Percentiles rank a stretch among this genome's conserved stretches.
Evolutionary conservation across 2,329 filamentous ascomycete genomes (phyloP).

Genomic region (Madurella fahalii): DNA sequence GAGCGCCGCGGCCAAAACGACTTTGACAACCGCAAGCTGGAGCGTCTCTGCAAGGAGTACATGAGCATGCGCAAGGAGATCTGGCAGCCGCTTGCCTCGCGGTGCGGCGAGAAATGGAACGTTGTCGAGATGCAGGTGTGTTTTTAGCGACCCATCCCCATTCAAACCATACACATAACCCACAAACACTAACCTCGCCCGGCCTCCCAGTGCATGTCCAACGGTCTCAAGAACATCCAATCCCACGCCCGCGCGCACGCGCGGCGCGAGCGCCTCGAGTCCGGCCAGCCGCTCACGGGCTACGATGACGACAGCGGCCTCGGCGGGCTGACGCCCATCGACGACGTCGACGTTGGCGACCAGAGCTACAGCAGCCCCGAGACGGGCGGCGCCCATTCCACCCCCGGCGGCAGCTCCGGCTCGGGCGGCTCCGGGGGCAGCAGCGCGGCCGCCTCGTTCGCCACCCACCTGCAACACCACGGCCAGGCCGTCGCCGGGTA

Average conservation of each 20-base stretch:
- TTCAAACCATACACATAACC: background rate
- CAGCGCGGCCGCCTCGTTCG: conserved; percentile 20
- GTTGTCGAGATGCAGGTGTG: conserved; percentile 60
- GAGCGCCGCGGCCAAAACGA: conserved; percentile 70
- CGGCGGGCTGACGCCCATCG: conserved; percentile 55
- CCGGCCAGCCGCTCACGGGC: conserved; percentile 40
- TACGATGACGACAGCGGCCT: conserved; percentile 69
- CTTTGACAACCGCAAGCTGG: conserved; percentile 73
- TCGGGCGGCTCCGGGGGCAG: conserved; percentile 25
- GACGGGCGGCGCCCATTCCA: conserved; percentile 42
- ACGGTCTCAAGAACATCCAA: conserved; percentile 76
- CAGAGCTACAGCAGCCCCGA: conserved; percentile 52
- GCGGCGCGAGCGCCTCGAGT: conserved; percentile 60
- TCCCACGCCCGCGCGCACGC: conserved; percentile 62
- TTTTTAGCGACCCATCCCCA: conserved; percentile 27
- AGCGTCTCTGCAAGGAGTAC: conserved; percentile 72
- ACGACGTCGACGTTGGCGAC: conserved; percentile 56
- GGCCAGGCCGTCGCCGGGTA: conserved; percentile 20
- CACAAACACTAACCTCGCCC: conserved; percentile 13
- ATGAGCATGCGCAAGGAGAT: conserved; percentile 76
- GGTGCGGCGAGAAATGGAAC: conserved; percentile 78
- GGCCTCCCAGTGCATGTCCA: conserved; percentile 67
- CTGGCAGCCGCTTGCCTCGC: conserved; percentile 70
- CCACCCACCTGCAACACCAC: conserved; percentile 23
- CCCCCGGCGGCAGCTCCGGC: conserved; percentile 35